A percentile compares a stretch with the other conserved stretches of the same genome.
Conservation (phyloP, 1,139 yeast species). For the Lodderomyces orthopsilosis region DNA sequence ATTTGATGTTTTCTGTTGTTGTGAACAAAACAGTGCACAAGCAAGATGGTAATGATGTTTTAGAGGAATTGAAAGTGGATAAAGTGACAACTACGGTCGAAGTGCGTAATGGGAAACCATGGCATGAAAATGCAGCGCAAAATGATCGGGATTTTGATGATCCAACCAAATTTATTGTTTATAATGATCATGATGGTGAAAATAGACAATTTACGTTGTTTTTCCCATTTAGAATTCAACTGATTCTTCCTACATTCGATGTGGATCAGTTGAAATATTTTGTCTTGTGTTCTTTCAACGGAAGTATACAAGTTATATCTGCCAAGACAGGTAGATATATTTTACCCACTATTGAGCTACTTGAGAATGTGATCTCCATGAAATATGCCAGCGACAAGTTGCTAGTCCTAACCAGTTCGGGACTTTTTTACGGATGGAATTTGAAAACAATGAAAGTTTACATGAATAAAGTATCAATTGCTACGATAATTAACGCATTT, state of each 20-base stretch:
- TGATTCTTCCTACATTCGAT: constrained; percentile 32
- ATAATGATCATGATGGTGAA: constrained; percentile 16
- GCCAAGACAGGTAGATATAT: constrained; percentile 55
- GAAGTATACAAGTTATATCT: constrained; percentile 66
- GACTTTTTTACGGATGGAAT: constrained; percentile 51
- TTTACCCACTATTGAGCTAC: constrained; percentile 59
- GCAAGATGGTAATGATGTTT: constrained; percentile 10
- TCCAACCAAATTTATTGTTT: constrained; percentile 40
- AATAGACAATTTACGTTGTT: constrained; percentile 28
- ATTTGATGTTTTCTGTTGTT: constrained; percentile 38
- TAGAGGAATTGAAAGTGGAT: constrained; percentile 5
- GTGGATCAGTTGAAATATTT: constrained; percentile 32
- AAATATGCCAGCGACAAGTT: constrained; percentile 53
- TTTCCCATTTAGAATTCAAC: constrained; percentile 44
- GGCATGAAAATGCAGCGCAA: constrained; percentile 35
- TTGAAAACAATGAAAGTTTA: constrained; percentile 28
- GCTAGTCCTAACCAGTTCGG: constrained; percentile 52
- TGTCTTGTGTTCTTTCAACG: constrained; percentile 71
- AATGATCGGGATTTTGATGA: constrained; percentile 43
- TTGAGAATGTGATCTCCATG: constrained; percentile 49
- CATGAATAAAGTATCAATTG: constrained; percentile 45
- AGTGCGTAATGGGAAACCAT: constrained; percentile 43
- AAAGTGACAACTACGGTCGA: constrained; percentile 28
- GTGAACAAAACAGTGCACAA: constrained; percentile 27
- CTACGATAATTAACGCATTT: constrained; percentile 45